Conservation (phyloP, 352 stramenopile species). For the Phytophthora crassamura region DNA sequence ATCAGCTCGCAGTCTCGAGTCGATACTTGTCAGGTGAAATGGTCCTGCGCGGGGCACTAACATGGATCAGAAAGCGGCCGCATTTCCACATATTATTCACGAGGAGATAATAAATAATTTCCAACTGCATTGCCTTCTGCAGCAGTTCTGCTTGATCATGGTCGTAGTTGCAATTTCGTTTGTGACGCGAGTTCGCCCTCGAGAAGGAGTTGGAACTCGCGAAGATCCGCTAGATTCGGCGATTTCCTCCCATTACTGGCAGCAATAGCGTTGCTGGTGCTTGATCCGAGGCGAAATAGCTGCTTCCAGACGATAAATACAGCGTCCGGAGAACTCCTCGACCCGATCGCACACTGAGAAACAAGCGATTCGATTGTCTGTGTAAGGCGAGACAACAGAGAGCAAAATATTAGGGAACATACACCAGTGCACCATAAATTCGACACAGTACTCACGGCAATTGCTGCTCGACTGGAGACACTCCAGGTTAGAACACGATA, state of each 20-base stretch:
- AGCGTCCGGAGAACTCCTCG: slow-evolving; percentile 55
- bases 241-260: slow-evolving; percentile 15
- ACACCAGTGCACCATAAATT: not conserved
- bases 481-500: slow-evolving; percentile 76
- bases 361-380: slow-evolving; percentile 76
- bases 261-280: not conserved
- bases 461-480: slow-evolving; percentile 58
- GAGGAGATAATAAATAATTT: slow-evolving; percentile 32
- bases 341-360: slow-evolving; percentile 61
- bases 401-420: slow-evolving; percentile 1
- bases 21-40: slow-evolving; percentile 69
- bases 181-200: slow-evolving; percentile 61
- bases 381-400: not conserved
- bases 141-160: slow-evolving; percentile 25
- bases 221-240: slow-evolving; percentile 26
- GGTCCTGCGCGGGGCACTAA: slow-evolving; percentile 74
- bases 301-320: slow-evolving; percentile 67
- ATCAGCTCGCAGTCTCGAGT: slow-evolving; percentile 57
- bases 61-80: not conserved
- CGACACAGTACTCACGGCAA: slow-evolving; percentile 47
- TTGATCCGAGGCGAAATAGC: slow-evolving; percentile 56
- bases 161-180: slow-evolving; percentile 57
- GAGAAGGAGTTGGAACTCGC: slow-evolving; percentile 46
- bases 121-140: slow-evolving; percentile 10
- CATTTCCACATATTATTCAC: slow-evolving; percentile 22